Conservation (phyloP, 129 eudicot species). For the Saussurea involucrata region DNA sequence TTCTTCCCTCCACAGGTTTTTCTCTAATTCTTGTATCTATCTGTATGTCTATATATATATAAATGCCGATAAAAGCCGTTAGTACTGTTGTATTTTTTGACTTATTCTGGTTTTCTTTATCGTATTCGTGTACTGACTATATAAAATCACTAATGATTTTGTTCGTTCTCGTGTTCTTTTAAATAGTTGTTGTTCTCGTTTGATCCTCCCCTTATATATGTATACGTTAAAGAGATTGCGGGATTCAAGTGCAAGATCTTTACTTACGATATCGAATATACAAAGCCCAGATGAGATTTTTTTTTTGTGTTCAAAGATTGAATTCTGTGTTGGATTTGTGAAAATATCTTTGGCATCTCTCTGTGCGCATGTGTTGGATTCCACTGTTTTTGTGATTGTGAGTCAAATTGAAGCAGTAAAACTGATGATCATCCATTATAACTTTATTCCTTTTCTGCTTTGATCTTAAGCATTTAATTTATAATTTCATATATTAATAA, state of each 20-base stretch:
- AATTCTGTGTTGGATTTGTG: not conserved
- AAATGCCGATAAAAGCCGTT: constrained; percentile 12
- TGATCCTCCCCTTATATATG: no score
- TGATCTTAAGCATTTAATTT: constrained; percentile 19
- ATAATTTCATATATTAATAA: not conserved
- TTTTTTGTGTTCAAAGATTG: not conserved
- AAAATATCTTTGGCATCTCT: not conserved
- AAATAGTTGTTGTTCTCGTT: no score
- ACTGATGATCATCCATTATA: not conserved
- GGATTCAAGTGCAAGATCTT: not conserved
- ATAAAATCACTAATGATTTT: no score
- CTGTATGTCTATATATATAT: not conserved
- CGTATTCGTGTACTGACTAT: not conserved
- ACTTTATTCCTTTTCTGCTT: constrained; percentile 35
- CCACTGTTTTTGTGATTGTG: constrained; percentile 19
- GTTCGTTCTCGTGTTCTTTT: no score
- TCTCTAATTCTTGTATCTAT: not conserved
- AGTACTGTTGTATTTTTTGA: constrained; percentile 14
- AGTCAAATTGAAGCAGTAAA: constrained; percentile 12
- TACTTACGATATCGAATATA: not conserved
- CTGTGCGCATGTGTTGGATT: constrained; percentile 31
- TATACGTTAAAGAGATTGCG: not conserved
- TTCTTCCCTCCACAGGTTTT: constrained; percentile 13
- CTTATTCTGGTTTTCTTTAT: not conserved
- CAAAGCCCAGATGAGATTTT: not conserved